Percentiles rank a stretch among this genome's conserved stretches.
These are phyloP conservation scores for Yamadazyma kanchanaburiensis DNA, from an alignment of 1,139 yeast genomes.

Conservation along the genomic window DNA sequence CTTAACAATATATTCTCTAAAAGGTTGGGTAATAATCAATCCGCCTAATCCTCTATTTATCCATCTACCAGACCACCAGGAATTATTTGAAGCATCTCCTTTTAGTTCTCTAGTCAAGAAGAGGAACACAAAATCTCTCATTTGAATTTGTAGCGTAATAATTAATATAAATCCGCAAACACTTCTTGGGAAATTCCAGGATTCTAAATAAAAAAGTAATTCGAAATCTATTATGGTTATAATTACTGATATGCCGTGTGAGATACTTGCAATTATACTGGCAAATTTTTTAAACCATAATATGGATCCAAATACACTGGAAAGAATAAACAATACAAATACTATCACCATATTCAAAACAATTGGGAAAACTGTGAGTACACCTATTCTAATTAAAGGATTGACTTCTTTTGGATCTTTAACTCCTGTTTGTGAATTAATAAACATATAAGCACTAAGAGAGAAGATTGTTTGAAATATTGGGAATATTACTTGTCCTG, in stretches of 20 bases:
- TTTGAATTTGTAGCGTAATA: constrained; percentile 50
- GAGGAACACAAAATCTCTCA: constrained; percentile 34
- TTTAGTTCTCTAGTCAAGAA: constrained; percentile 58
- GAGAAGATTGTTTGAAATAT: constrained; percentile 37
- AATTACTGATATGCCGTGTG: constrained; percentile 42
- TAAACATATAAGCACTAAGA: constrained; percentile 61
- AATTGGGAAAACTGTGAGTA: constrained; percentile 55
- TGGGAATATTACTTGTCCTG: constrained; percentile 54
- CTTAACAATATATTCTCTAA: constrained; percentile 68
- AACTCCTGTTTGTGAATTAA: constrained; percentile 70
- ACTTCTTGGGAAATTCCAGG: constrained; percentile 58
- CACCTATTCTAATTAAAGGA: constrained; percentile 11
- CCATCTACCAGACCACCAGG: constrained; percentile 94
- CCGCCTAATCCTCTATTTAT: constrained; percentile 55
- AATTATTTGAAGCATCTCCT: constrained; percentile 53
- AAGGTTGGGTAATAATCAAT: constrained; percentile 59
- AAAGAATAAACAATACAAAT: constrained; percentile 40
- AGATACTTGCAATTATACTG: constrained; percentile 44
- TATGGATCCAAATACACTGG: constrained; percentile 47
- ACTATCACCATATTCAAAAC: constrained; percentile 43
- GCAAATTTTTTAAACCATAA: constrained; percentile 26
- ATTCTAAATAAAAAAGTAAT: constrained; percentile 58
- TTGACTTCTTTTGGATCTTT: constrained; percentile 25
- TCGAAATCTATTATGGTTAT: constrained; percentile 44
- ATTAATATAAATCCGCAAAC: constrained; percentile 58